These are phyloP conservation scores for Blastobotrys americana DNA, from an alignment of 805 yeast species.

Conservation along the genomic window DNA sequence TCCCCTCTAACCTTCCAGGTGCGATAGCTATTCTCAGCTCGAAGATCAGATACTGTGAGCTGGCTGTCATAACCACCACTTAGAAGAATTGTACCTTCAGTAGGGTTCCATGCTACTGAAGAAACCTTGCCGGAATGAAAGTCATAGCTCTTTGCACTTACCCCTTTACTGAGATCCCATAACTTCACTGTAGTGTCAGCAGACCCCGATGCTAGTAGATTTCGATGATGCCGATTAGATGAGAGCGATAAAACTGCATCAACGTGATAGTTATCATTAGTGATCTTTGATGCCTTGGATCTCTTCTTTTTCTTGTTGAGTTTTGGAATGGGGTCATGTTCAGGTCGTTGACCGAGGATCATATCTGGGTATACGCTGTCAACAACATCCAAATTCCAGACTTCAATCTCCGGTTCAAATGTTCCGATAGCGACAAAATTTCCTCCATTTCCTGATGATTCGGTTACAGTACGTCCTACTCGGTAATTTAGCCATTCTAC, in stretches of 20 bases:
- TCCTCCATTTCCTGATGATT: constrained; percentile 45
- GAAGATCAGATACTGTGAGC: constrained; percentile 71
- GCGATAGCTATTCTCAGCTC: constrained; percentile 56
- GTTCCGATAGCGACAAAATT: constrained; percentile 96
- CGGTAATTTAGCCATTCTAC: constrained; percentile 88
- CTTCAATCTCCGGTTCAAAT: constrained; percentile 93
- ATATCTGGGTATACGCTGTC: constrained; percentile 94
- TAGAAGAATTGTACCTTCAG: constrained; percentile 45
- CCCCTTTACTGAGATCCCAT: constrained; percentile 79
- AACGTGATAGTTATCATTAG: constrained; percentile 70
- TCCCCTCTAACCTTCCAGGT: constrained; percentile 68
- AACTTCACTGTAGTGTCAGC: constrained; percentile 92
- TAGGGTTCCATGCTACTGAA: constrained; percentile 76
- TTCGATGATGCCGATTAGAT: constrained; percentile 73
- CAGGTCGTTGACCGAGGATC: constrained; percentile 73
- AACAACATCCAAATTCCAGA: constrained; percentile 89
- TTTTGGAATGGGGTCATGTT: constrained; percentile 30
- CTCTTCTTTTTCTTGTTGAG: constrained; percentile 40
- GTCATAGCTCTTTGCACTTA: constrained; percentile 70
- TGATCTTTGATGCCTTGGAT: constrained; percentile 43
- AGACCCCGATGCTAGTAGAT: constrained; percentile 85
- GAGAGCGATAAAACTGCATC: constrained; percentile 88
- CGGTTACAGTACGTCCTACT: constrained; percentile 38
- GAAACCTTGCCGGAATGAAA: constrained; percentile 82
- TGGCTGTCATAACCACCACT: constrained; percentile 93